Evolutionary conservation across 2,329 filamentous ascomycete genomes (phyloP).

Genomic region (Trichoderma koningiopsis): DNA sequence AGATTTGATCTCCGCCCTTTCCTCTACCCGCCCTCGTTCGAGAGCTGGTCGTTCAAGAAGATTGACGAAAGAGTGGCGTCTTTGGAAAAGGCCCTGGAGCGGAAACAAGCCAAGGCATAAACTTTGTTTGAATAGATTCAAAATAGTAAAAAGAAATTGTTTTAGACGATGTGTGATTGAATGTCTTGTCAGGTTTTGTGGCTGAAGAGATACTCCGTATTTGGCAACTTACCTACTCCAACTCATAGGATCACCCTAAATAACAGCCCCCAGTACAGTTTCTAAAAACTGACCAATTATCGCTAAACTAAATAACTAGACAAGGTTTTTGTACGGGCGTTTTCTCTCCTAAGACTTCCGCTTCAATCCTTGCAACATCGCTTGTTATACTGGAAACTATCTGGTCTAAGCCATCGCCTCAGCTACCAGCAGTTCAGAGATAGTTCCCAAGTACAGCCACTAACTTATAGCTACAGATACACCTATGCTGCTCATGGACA

Average conservation of each 20-base stretch:
- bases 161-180: not conserved
- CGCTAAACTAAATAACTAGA: not conserved
- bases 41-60: slow-evolving; percentile 43
- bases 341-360: not conserved
- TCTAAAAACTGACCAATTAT: not conserved
- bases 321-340: not conserved
- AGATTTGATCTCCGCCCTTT: slow-evolving; percentile 30
- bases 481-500: not conserved
- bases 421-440: not conserved
- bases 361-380: not conserved
- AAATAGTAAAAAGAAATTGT: not conserved
- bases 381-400: not conserved
- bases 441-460: not conserved
- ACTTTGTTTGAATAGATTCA: not conserved
- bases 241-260: not conserved
- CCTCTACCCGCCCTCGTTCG: slow-evolving; percentile 40
- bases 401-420: no score
- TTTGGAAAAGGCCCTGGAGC: slow-evolving; percentile 34
- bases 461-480: not conserved
- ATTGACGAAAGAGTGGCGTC: slow-evolving; percentile 43
- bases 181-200: not conserved
- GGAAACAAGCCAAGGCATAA: slow-evolving; percentile 4
- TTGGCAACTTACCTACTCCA: not conserved
- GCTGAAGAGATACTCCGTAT: not conserved
- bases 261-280: not conserved